A percentile compares a stretch with the other conserved stretches of the same genome.
These are phyloP conservation scores for Vigna reflexopilosa DNA, from an alignment of 306 rosid genomes.

Conservation along the genomic window DNA sequence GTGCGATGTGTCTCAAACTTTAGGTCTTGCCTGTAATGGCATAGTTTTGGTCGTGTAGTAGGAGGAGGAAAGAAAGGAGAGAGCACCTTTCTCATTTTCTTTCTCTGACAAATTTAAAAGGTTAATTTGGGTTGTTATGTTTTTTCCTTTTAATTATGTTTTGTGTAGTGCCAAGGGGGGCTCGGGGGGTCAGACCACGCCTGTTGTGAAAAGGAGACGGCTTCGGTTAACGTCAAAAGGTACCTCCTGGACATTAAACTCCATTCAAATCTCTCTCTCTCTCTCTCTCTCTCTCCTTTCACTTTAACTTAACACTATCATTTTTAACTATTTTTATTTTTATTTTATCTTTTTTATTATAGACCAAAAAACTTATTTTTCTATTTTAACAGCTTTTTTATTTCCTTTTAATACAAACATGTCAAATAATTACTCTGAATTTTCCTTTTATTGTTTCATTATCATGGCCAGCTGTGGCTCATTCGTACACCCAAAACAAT, in stretches of 20 bases:
- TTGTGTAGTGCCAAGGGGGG: conserved; percentile 38
- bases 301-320: too few species aligned
- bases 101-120: not conserved
- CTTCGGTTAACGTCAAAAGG: conserved; percentile 66
- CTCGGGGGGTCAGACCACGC: conserved; percentile 35
- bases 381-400: too few species aligned
- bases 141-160: conserved; percentile 21
- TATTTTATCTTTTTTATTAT: too few species aligned
- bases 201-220: conserved; percentile 50
- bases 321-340: too few species aligned
- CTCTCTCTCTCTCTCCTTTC: too few species aligned
- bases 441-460: not conserved
- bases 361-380: too few species aligned
- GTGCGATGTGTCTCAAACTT: not conserved
- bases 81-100: not conserved
- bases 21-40: conserved; percentile 16
- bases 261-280: too few species aligned
- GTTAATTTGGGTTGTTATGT: conserved; percentile 45
- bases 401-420: too few species aligned
- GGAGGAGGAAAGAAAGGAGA: conserved; percentile 11
- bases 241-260: conserved; percentile 58
- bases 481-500: conserved; percentile 37
- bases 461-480: conserved; percentile 6
- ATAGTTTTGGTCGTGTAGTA: conserved; percentile 12
- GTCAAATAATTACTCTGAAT: not conserved